Percentiles rank a stretch among this genome's conserved stretches.
These are phyloP conservation scores for Garcia nutans DNA, from an alignment of 345 rosid genomes.

Conservation along the genomic window DNA sequence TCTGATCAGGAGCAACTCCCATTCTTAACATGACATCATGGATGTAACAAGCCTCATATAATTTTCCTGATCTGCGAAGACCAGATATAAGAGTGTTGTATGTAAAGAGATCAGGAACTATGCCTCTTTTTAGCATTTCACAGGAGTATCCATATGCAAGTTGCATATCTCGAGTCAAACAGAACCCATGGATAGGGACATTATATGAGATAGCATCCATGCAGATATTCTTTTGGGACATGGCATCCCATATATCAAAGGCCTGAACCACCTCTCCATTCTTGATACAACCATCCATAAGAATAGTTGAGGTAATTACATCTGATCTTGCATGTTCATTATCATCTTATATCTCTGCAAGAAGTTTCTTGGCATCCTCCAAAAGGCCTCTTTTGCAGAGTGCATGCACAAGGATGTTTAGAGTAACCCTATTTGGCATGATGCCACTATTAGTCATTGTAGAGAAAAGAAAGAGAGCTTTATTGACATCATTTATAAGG, in stretches of 20 bases:
- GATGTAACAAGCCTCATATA: slow-evolving; percentile 52
- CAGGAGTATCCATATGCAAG: slow-evolving; percentile 49
- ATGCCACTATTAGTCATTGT: slow-evolving; percentile 50
- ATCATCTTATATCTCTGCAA: slow-evolving; percentile 42
- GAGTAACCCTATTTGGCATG: slow-evolving; percentile 59
- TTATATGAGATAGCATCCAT: slow-evolving; percentile 55
- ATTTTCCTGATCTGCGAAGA: slow-evolving; percentile 56
- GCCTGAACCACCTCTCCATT: slow-evolving; percentile 52
- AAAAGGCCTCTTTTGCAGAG: slow-evolving; percentile 59
- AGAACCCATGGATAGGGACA: slow-evolving; percentile 65
- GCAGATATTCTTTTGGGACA: slow-evolving; percentile 30
- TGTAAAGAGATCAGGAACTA: slow-evolving; percentile 55
- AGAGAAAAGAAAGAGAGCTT: slow-evolving; percentile 50
- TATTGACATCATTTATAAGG: slow-evolving; percentile 46
- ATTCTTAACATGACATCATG: slow-evolving; percentile 44
- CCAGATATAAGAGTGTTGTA: slow-evolving; percentile 63
- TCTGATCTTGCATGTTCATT: slow-evolving; percentile 35
- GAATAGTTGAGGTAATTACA: slow-evolving; percentile 56
- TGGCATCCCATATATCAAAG: slow-evolving; percentile 45
- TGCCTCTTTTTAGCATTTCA: slow-evolving; percentile 69
- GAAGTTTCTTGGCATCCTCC: slow-evolving; percentile 47
- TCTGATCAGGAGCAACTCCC: slow-evolving; percentile 59
- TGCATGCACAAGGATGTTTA: slow-evolving; percentile 61
- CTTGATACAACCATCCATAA: slow-evolving; percentile 70
- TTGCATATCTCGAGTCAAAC: slow-evolving; percentile 36